Conservation (phyloP, 225 moss, liverwort and hornwort species). For the Pleurozium schreberi region DNA sequence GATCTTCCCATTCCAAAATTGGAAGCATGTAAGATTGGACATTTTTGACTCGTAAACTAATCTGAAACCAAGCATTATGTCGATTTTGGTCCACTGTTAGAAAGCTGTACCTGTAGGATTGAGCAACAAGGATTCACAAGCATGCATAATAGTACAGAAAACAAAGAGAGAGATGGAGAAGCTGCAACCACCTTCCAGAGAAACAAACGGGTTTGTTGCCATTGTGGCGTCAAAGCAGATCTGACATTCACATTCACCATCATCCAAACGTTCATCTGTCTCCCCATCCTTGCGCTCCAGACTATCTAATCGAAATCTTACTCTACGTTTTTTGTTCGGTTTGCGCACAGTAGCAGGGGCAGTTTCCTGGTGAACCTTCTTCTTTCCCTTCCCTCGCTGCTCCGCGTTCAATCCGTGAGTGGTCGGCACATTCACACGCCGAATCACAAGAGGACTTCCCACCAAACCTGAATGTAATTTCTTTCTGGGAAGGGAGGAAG, state of each 20-base stretch:
- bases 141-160: neutral
- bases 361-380: neutral
- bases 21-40: neutral
- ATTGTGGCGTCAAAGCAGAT: conserved; percentile 22
- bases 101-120: neutral
- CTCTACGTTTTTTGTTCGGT: neutral
- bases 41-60: neutral
- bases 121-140: neutral
- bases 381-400: neutral
- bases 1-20: neutral
- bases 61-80: neutral
- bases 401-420: neutral
- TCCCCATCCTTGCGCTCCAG: neutral
- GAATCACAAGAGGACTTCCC: neutral
- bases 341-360: neutral
- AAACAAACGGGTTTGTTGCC: conserved; percentile 1
- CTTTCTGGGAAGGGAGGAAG: neutral
- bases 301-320: neutral
- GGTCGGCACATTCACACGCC: neutral
- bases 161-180: neutral
- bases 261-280: neutral
- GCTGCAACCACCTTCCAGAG: conserved; percentile 2
- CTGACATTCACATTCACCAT: neutral
- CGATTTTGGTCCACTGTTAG: neutral
- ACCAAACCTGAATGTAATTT: neutral